Base-by-base conservation (phyloP, 306 rosid species). In the Castanea mollissima region DNA sequence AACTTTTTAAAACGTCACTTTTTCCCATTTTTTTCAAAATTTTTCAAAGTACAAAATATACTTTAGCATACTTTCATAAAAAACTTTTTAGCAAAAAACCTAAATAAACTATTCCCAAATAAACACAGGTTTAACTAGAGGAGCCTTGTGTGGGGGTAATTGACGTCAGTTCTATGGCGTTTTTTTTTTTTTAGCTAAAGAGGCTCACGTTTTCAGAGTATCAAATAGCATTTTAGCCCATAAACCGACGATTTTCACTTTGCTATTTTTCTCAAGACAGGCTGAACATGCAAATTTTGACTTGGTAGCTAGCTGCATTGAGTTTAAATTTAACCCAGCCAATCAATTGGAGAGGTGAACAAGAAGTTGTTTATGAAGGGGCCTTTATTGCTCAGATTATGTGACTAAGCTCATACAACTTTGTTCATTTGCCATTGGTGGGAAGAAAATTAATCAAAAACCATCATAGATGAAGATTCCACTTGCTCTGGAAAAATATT, bases 21-120 rank as follows among this genome's bases (percentile, higher is more conserved):
- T 38, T 38, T 6, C 0, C 0, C 0, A 0, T 0, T 35, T 35
- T 38, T 34, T 6, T 34, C 41, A 34, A 1, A 1, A 0, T 5
- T 34, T 34, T 38, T 38, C 11, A 38, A 8, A 8, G 11, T 38
- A 38, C 3, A 2, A 38, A 38, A 0, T 38, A 38, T 38, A 38
- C 0, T 2, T 38, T 8, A 38, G 2, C 3, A 38, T 2, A 38
- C 46, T 7, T 38, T 38, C 1, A 38, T 38, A 2, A 0, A 38
- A 38, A 38, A 38, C 2, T 7, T 38, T 38, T 38, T 2, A 38
- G 0, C 46, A 38, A 38, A 35, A 38, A 38, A 38, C 3, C 3
- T 38, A 2, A 1, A 7, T 38, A 38, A 8, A 0, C 0, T 38
- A 0, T 38, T 8, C 0, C 46, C 3, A 8, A 38, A 8, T 2